Percentiles rank a stretch among this genome's conserved stretches.
These are phyloP conservation scores for Sapria himalayana DNA, from an alignment of 345 rosid species.

Conservation along the genomic window DNA sequence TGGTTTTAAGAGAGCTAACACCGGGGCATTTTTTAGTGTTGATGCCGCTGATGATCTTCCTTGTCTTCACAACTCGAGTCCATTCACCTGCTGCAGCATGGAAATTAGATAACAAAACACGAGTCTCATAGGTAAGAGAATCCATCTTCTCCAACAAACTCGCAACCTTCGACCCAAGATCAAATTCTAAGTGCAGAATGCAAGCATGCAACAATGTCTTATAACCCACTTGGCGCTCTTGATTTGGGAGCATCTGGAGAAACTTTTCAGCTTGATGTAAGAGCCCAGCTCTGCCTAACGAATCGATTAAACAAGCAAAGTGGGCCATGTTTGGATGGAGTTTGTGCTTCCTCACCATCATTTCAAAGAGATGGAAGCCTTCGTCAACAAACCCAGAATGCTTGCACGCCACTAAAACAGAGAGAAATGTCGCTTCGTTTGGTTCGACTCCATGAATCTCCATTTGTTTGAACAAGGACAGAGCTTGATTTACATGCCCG, in stretches of 20 bases:
- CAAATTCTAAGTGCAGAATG: slow-evolving; percentile 10
- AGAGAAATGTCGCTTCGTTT: slow-evolving; percentile 12
- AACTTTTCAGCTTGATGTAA: slow-evolving; percentile 12
- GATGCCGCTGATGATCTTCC: slow-evolving; percentile 7
- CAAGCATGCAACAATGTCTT: slow-evolving; percentile 13
- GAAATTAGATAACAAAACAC: slow-evolving; percentile 14
- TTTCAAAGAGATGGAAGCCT: slow-evolving; percentile 8
- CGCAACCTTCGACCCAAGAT: slow-evolving; percentile 10
- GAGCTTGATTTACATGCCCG: slow-evolving; percentile 9
- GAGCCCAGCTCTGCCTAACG: slow-evolving; percentile 12
- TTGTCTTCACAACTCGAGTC: slow-evolving; percentile 10
- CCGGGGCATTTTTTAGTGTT: slow-evolving; percentile 11
- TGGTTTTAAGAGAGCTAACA: slow-evolving; percentile 8
- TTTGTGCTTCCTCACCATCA: slow-evolving; percentile 6
- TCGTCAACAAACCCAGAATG: slow-evolving; percentile 11
- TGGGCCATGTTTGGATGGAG: slow-evolving; percentile 9
- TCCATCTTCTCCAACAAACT: slow-evolving; percentile 4
- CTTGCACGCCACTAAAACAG: slow-evolving; percentile 11
- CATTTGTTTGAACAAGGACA: slow-evolving; percentile 9
- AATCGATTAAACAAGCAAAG: slow-evolving; percentile 14
- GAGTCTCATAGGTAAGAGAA: slow-evolving; percentile 4
- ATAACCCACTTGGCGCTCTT: slow-evolving; percentile 3
- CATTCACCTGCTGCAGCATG: slow-evolving; percentile 13
- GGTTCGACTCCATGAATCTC: slow-evolving; percentile 8
- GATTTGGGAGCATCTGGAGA: slow-evolving; percentile 5